Percentiles rank a stretch among this genome's conserved stretches.
Conservation (phyloP, 106 monocot species). For the Dioscorea dumetorum region DNA sequence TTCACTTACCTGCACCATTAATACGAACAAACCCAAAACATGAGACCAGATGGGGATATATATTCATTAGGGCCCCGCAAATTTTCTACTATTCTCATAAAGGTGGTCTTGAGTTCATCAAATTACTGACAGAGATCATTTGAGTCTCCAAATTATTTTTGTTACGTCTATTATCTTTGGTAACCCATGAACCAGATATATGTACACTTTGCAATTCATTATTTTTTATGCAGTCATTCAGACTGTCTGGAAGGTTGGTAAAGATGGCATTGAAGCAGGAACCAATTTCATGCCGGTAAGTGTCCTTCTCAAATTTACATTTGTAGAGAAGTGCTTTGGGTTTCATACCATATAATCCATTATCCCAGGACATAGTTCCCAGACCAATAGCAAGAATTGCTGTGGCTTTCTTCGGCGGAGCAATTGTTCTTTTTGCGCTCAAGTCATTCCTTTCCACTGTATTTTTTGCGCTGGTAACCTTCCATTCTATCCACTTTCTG, state of each 20-base stretch:
- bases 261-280: constrained; percentile 53
- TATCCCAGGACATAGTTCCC: constrained; percentile 58
- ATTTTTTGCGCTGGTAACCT: constrained; percentile 64
- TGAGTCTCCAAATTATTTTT: background rate
- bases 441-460: constrained; percentile 74
- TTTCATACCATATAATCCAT: background rate
- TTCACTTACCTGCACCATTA: too few relatives aligned
- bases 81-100: background rate
- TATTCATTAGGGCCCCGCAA: background rate
- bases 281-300: constrained; percentile 54
- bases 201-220: background rate
- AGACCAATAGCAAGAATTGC: constrained; percentile 56
- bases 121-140: background rate
- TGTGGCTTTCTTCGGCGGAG: constrained; percentile 31
- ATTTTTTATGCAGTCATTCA: constrained; percentile 32
- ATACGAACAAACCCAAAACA: background rate
- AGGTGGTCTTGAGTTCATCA: background rate
- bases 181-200: background rate
- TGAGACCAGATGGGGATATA: background rate
- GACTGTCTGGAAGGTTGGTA: constrained; percentile 44
- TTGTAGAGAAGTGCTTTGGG: background rate
- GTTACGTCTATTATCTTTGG: background rate
- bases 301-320: background rate
- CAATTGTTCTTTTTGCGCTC: constrained; percentile 49
- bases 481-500: background rate